Base-by-base conservation (phyloP, 2,329 filamentous ascomycete species). In the Thelonectria discophora region DNA sequence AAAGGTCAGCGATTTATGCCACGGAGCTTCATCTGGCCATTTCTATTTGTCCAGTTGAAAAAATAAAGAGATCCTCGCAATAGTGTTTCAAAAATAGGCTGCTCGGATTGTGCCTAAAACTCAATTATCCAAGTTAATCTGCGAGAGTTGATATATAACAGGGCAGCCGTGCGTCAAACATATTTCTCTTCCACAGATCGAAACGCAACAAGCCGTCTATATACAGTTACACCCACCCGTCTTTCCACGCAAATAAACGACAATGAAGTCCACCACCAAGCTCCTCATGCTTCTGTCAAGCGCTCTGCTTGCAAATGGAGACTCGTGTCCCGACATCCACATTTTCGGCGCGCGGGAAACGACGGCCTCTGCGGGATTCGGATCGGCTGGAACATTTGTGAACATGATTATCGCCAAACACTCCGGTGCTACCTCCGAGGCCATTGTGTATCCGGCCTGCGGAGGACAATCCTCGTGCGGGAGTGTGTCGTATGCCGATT, bases 391-490 rank as follows among this genome's bases (percentile, higher is more conserved):
- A 20, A 79, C 78, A 0, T 78, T 87, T 12, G 81, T 88, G 18
- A 79, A 86, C 64, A 74, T 79, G 57, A 78, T 87, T 42, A 62
- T 57, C 21, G 47, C 39, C 18, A 59, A 57, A 17, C 48, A 64
- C 20, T 40, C 62, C 2, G 58, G 47, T 6, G 59, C 62, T 15
- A 59, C 59, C 3, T 58, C 59, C 2, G 62, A 64, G 17, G 62
- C 62, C 12, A 64, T 64, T 17, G 40, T 39, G 6, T 61, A 61
- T 13, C 62, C 89, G 39, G 88, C 88, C 2, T 89, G 86, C 43
- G 88, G 88, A 58, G 88, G 88, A 5, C 82, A 86, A 67, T 69
- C 79, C 1, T 79, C 77, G 0, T 90, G 88, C 67, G 86, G 86
- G 13, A 80, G 83, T n/a, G 75, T 84, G 24, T 82, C 80, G 69